Evolutionary conservation across 257 asterid species (phyloP).

Genomic region (Galeopsis tetrahit): DNA sequence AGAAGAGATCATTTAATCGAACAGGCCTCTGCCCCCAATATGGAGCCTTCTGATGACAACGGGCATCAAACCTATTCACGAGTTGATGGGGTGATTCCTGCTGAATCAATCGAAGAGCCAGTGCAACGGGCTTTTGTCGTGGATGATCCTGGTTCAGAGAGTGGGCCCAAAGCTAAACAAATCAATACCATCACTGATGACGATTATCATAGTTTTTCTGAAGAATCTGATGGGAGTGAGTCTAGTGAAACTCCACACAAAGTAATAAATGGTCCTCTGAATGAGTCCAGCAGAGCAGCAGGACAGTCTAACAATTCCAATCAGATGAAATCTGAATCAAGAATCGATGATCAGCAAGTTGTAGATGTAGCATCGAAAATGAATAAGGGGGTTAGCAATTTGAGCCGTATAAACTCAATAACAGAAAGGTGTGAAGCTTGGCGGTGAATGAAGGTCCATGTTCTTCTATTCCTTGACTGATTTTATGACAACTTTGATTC

Average conservation of each 20-base stretch:
- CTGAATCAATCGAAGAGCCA: constrained; percentile 43
- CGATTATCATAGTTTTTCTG: constrained; percentile 55
- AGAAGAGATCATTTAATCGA: constrained; percentile 64
- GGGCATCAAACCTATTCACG: constrained; percentile 59
- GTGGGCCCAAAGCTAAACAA: constrained; percentile 47
- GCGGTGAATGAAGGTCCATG: constrained; percentile 53
- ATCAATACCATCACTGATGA: constrained; percentile 52
- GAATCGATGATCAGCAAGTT: constrained; percentile 35
- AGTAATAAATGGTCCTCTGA: constrained; percentile 22
- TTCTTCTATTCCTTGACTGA: constrained; percentile 17
- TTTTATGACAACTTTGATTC: constrained; percentile 32
- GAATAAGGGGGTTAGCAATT: constrained; percentile 71
- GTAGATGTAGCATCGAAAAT: constrained; percentile 40
- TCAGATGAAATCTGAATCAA: constrained; percentile 36
- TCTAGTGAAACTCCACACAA: constrained; percentile 49
- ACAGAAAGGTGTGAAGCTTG: constrained; percentile 82
- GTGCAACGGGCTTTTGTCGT: constrained; percentile 31
- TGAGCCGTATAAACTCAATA: constrained; percentile 75
- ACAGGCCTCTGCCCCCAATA: constrained; percentile 42
- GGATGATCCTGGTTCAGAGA: constrained; percentile 51
- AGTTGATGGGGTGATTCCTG: constrained; percentile 33
- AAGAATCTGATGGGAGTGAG: constrained; percentile 59
- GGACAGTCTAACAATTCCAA: constrained; percentile 33
- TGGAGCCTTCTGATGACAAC: constrained; percentile 65
- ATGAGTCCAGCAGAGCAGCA: constrained; percentile 36